Evolutionary conservation across 345 rosid species (phyloP).

Genomic region (Linum tenue): DNA sequence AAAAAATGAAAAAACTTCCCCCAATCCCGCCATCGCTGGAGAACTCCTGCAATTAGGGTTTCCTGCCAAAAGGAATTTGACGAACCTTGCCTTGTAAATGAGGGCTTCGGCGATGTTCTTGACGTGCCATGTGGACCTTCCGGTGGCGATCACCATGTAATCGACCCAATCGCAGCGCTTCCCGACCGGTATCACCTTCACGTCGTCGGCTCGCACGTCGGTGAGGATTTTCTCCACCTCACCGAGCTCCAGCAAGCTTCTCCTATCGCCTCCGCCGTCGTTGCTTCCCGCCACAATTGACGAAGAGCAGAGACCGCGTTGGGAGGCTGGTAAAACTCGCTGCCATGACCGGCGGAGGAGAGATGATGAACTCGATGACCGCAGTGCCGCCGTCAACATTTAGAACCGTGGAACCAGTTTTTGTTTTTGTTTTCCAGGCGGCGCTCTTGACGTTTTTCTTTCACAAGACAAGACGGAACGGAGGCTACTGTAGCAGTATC

Average conservation of each 20-base stretch:
- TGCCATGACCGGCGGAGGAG: not conserved
- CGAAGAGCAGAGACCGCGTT: not conserved
- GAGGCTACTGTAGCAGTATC: no score
- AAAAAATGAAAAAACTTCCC: not conserved
- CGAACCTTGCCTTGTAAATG: slow-evolving; percentile 38
- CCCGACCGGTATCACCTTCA: slow-evolving; percentile 50
- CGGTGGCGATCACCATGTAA: slow-evolving; percentile 74
- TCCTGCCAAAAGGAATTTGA: not conserved
- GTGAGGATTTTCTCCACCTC: slow-evolving; percentile 71
- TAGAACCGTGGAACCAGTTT: no score
- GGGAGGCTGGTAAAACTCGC: not conserved
- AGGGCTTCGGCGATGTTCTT: slow-evolving; percentile 83
- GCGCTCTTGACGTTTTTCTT: no score
- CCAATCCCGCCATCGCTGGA: no score
- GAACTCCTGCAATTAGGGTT: not conserved
- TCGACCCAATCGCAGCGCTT: slow-evolving; percentile 60
- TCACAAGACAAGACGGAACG: no score
- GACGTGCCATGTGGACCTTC: slow-evolving; percentile 85
- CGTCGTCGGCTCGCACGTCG: slow-evolving; percentile 75
- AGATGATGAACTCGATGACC: not conserved
- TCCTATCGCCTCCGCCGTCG: not conserved
- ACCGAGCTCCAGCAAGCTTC: slow-evolving; percentile 35
- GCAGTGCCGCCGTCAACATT: not conserved
- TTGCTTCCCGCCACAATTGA: not conserved
- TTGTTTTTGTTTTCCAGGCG: no score